These are phyloP conservation scores for Achlya hypogyna DNA, from an alignment of 352 stramenopile species.

Conservation along the genomic window DNA sequence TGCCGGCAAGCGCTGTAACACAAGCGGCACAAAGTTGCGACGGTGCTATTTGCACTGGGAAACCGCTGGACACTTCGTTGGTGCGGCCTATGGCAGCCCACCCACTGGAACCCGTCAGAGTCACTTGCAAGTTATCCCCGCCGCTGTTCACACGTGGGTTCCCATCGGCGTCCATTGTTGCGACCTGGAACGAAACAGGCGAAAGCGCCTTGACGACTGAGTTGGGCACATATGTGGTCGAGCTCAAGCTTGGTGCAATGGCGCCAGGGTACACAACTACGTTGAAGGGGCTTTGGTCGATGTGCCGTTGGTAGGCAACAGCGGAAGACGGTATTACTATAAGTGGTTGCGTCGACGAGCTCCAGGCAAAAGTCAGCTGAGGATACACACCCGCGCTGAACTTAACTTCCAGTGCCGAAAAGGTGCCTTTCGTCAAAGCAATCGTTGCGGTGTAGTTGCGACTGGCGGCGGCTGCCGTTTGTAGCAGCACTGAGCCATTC, in stretches of 20 bases:
- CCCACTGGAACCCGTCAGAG: slow-evolving; percentile 59
- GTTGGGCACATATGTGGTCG: slow-evolving; percentile 34
- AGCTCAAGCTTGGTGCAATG: slow-evolving; percentile 33
- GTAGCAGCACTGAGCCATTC: slow-evolving; percentile 52
- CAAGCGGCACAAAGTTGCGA: slow-evolving; percentile 48
- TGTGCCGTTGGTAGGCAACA: slow-evolving; percentile 41
- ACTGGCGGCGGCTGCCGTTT: slow-evolving; percentile 30
- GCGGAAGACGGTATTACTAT: slow-evolving; percentile 28
- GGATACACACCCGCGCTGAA: slow-evolving; percentile 41
- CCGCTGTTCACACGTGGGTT: slow-evolving; percentile 87
- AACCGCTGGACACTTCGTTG: slow-evolving; percentile 53
- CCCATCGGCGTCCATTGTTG: slow-evolving; percentile 58
- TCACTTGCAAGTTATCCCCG: slow-evolving; percentile 70
- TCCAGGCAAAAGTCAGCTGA: slow-evolving; percentile 20
- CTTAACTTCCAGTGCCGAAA: slow-evolving; percentile 75
- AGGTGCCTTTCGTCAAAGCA: slow-evolving; percentile 24
- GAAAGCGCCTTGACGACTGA: slow-evolving; percentile 48
- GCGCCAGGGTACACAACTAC: slow-evolving; percentile 60
- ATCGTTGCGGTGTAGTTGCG: slow-evolving; percentile 12
- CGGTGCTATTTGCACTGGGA: slow-evolving; percentile 37
- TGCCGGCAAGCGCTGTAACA: slow-evolving; percentile 34
- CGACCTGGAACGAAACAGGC: slow-evolving; percentile 60
- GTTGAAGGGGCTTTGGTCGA: slow-evolving; percentile 35
- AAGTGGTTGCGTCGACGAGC: slow-evolving; percentile 4
- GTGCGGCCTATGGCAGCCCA: slow-evolving; percentile 84